Percentiles rank a stretch among this genome's conserved stretches.
These are phyloP conservation scores for Tolypocladium guangdongense DNA, from an alignment of 2,329 filamentous ascomycete genomes.

Conservation along the genomic window DNA sequence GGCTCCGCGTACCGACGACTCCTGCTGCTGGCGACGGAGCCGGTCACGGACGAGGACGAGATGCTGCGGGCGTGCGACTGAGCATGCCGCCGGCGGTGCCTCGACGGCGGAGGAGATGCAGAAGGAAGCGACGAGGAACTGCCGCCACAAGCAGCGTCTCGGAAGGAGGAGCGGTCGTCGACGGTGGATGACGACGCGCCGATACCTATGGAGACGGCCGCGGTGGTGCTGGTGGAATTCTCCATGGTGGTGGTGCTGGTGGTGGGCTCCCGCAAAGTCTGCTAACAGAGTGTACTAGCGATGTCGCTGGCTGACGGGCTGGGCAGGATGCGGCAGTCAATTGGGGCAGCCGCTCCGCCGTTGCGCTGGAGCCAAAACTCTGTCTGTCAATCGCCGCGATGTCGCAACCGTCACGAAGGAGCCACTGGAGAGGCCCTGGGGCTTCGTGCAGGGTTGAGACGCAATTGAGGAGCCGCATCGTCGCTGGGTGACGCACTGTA, in stretches of 20 bases:
- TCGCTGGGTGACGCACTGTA: not conserved
- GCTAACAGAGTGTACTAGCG: not conserved
- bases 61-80: conserved; percentile 26
- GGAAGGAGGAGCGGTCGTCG: not conserved
- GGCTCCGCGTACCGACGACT: conserved; percentile 51
- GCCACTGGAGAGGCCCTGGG: not conserved
- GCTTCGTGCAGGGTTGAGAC: not conserved
- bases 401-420: not conserved
- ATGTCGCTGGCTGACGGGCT: not conserved
- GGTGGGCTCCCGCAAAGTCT: not conserved
- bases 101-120: not conserved
- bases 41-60: conserved; percentile 30
- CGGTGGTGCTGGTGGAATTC: not conserved
- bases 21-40: conserved; percentile 29
- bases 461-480: not conserved
- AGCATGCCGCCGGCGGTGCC: conserved; percentile 5
- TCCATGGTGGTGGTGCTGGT: not conserved
- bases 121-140: not conserved
- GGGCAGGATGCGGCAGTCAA: not conserved
- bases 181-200: not conserved
- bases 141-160: not conserved
- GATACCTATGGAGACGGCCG: not conserved
- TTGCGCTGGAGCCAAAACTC: not conserved
- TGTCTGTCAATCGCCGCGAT: not conserved
- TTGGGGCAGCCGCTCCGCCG: not conserved